Evolutionary conservation across 257 asterid species (phyloP).

Genomic region (Nicotiana otophora): DNA sequence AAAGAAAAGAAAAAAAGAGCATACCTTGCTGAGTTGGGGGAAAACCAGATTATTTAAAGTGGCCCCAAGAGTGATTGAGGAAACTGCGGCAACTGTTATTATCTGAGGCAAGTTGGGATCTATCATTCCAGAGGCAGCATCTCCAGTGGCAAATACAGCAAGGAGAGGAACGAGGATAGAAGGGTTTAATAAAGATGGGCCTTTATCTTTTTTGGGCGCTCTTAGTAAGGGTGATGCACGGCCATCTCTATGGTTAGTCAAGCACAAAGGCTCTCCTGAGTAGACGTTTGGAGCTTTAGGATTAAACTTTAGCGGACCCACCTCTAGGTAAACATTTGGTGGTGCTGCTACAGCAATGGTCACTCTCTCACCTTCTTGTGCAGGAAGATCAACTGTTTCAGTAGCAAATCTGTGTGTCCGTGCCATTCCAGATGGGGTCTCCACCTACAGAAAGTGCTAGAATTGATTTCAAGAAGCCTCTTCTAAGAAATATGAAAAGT

Average conservation of each 20-base stretch:
- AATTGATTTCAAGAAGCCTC: conserved; percentile 13
- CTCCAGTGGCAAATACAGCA: conserved; percentile 72
- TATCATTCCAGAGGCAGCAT: conserved; percentile 83
- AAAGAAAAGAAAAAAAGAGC: too few species aligned
- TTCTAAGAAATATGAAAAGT: background rate
- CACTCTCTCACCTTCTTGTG: conserved; percentile 92
- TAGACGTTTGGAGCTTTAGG: conserved; percentile 71
- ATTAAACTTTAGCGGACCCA: conserved; percentile 79
- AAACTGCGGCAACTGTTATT: conserved; percentile 59
- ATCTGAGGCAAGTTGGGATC: conserved; percentile 86
- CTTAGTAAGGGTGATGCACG: conserved; percentile 73
- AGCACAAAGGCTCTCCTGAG: conserved; percentile 90
- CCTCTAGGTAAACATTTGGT: conserved; percentile 47
- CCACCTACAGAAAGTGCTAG: conserved; percentile 47
- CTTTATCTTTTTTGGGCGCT: conserved; percentile 65
- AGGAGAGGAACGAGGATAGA: conserved; percentile 61
- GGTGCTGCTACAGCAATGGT: conserved; percentile 92
- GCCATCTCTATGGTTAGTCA: conserved; percentile 82
- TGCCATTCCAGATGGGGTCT: conserved; percentile 84
- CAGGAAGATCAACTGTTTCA: conserved; percentile 93
- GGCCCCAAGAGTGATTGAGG: conserved; percentile 70
- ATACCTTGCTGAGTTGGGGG: conserved; percentile 71
- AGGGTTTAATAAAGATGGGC: conserved; percentile 51
- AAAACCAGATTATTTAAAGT: conserved; percentile 56
- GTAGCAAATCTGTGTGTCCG: conserved; percentile 94